Conservation (phyloP, 2,329 filamentous ascomycete species). For the Paracorniculantispora psalliotae region DNA sequence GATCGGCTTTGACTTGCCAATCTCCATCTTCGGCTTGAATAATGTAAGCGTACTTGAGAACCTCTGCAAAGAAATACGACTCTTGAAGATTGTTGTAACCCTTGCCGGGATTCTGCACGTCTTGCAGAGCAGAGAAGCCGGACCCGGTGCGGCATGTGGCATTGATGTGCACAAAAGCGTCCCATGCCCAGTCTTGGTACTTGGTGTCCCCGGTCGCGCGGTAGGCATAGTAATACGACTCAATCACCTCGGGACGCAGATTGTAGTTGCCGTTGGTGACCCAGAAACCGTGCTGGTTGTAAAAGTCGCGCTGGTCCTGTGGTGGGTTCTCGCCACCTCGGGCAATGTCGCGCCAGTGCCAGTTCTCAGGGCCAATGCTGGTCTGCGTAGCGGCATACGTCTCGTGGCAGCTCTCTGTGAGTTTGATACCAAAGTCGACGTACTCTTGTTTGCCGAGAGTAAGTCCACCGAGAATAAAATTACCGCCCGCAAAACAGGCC, state of each 20-base stretch:
- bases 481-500: slow-evolving; percentile 75
- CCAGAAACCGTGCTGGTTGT: slow-evolving; percentile 61
- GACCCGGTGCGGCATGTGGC: slow-evolving; percentile 55
- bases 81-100: slow-evolving; percentile 71
- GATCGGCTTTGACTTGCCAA: slow-evolving; percentile 40
- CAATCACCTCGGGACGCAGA: slow-evolving; percentile 71
- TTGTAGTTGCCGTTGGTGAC: slow-evolving; percentile 55
- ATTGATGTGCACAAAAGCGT: slow-evolving; percentile 65
- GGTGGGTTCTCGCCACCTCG: slow-evolving; percentile 31
- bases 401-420: slow-evolving; percentile 64
- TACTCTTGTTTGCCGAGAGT: slow-evolving; percentile 59
- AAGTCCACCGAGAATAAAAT: slow-evolving; percentile 73
- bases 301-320: slow-evolving; percentile 49
- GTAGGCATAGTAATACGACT: slow-evolving; percentile 78
- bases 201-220: slow-evolving; percentile 63
- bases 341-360: slow-evolving; percentile 48
- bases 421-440: slow-evolving; percentile 62
- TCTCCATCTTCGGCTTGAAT: slow-evolving; percentile 54
- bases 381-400: slow-evolving; percentile 65
- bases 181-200: slow-evolving; percentile 79
- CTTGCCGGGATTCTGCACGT: slow-evolving; percentile 60
- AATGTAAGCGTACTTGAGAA: slow-evolving; percentile 73
- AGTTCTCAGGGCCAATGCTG: slow-evolving; percentile 66
- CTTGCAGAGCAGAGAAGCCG: slow-evolving; percentile 57
- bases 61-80: slow-evolving; percentile 78